phyloP scores from a whole-genome alignment of 2,329 filamentous ascomycete species.

The Aspergillus sclerotialis region DNA sequence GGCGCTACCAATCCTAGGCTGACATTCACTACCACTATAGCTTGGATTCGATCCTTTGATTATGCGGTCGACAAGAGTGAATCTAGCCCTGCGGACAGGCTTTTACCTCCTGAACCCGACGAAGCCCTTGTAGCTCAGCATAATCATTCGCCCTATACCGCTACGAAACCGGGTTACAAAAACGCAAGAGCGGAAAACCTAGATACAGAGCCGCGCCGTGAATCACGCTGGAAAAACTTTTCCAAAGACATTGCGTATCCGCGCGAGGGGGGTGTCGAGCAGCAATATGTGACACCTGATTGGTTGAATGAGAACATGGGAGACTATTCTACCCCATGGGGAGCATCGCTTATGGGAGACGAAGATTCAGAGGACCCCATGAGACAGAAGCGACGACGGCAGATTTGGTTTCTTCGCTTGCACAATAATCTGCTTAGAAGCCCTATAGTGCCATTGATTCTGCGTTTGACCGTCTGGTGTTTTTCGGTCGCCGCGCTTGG shows the following conservation, averaged over 20 bases:
- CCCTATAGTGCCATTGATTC: slow-evolving; percentile 75
- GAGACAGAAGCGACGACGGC: slow-evolving; percentile 44
- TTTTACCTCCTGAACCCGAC: slow-evolving; percentile 31
- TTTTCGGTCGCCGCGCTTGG: slow-evolving; percentile 78
- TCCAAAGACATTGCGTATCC: slow-evolving; percentile 37
- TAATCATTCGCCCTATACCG: slow-evolving; percentile 34
- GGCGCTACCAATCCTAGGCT: neutral
- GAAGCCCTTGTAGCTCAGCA: slow-evolving; percentile 41
- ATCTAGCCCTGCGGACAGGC: slow-evolving; percentile 22
- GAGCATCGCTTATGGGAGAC: slow-evolving; percentile 39
- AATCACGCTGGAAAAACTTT: slow-evolving; percentile 43
- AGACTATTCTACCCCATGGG: slow-evolving; percentile 46
- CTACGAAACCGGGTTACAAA: slow-evolving; percentile 15
- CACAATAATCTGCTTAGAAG: slow-evolving; percentile 68
- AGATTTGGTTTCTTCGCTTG: slow-evolving; percentile 52
- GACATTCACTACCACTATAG: slow-evolving; percentile 15
- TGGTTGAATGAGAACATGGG: slow-evolving; percentile 40
- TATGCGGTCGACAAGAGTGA: slow-evolving; percentile 29
- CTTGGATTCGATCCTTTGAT: slow-evolving; percentile 39
- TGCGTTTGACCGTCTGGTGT: slow-evolving; percentile 73
- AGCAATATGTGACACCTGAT: slow-evolving; percentile 37
- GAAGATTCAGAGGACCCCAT: slow-evolving; percentile 46
- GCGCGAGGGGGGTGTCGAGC: slow-evolving; percentile 25
- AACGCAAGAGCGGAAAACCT: slow-evolving; percentile 5
- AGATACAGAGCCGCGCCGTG: slow-evolving; percentile 15